phyloP scores from a whole-genome alignment of 2,329 filamentous ascomycete genomes.

The Alternaria sp. region DNA sequence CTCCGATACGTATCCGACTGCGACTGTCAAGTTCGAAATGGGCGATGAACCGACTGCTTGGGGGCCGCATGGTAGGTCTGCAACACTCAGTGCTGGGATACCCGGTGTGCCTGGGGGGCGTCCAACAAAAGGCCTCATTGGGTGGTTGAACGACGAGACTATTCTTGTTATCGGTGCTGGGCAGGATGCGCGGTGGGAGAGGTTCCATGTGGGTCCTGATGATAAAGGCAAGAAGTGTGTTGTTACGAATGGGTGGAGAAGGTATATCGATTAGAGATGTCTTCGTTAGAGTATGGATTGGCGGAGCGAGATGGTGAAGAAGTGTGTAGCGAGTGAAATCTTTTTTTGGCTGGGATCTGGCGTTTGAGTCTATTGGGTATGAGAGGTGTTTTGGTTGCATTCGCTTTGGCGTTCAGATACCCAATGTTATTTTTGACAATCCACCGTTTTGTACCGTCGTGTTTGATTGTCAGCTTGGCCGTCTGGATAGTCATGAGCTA shows the following conservation, averaged over 20 bases:
- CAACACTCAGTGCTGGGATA: constrained; percentile 56
- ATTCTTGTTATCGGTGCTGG: constrained; percentile 82
- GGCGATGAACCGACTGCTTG: constrained; percentile 70
- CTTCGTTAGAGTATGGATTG: background rate
- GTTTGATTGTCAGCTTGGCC: no score
- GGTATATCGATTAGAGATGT: constrained; percentile 10
- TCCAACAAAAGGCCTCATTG: constrained; percentile 82
- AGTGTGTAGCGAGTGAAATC: background rate
- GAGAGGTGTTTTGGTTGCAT: background rate
- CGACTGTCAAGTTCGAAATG: constrained; percentile 81
- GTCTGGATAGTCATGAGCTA: no score
- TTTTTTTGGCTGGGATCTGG: background rate
- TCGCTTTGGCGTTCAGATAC: background rate
- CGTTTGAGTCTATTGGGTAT: background rate
- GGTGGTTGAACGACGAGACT: constrained; percentile 79
- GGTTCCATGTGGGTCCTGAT: constrained; percentile 63
- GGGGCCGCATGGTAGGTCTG: constrained; percentile 40
- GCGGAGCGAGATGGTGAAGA: background rate
- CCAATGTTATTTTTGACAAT: background rate
- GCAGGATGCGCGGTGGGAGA: constrained; percentile 85
- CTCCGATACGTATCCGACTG: constrained; percentile 87
- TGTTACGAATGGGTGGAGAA: constrained; percentile 8
- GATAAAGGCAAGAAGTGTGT: constrained; percentile 63
- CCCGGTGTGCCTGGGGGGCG: constrained; percentile 63
- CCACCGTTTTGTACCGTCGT: no score